These are phyloP conservation scores for Metschnikowia henanensis DNA, from an alignment of 805 yeast genomes.

Conservation along the genomic window DNA sequence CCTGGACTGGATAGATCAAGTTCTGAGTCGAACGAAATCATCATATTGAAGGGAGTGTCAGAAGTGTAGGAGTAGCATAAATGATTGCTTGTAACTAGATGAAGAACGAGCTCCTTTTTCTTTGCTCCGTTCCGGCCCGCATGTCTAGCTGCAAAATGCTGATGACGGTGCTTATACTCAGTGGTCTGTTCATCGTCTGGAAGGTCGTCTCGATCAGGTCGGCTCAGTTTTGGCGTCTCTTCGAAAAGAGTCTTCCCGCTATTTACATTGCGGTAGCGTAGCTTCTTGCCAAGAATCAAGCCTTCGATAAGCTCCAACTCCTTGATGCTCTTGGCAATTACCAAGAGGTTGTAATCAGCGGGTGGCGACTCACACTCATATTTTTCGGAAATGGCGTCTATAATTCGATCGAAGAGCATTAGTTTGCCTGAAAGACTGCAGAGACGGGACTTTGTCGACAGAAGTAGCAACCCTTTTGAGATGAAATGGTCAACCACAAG, in stretches of 20 bases:
- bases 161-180: constrained; percentile 14
- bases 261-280: constrained; percentile 66
- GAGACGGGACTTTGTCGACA: constrained; percentile 61
- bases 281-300: constrained; percentile 65
- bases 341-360: constrained; percentile 25
- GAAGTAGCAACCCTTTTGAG: constrained; percentile 64
- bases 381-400: constrained; percentile 35
- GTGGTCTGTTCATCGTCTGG: constrained; percentile 12
- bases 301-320: constrained; percentile 82
- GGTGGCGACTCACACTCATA: constrained; percentile 7
- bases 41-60: constrained; percentile 24
- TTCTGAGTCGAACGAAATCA: constrained; percentile 37
- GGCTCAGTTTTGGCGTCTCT: constrained; percentile 16
- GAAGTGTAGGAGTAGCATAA: constrained; percentile 15
- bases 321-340: constrained; percentile 61
- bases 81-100: constrained; percentile 18
- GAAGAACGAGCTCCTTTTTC: constrained; percentile 9
- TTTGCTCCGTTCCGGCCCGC: neutral
- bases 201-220: constrained; percentile 8
- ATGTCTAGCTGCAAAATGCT: constrained; percentile 5
- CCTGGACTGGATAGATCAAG: constrained; percentile 36
- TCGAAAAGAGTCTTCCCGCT: constrained; percentile 56
- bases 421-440: constrained; percentile 60
- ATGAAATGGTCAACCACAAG: constrained; percentile 75
- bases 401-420: constrained; percentile 49